A percentile compares a stretch with the other conserved stretches of the same genome.
These are phyloP conservation scores for Trametes coccinea DNA, from an alignment of 768 basidiomycete genomes.

Conservation along the genomic window DNA sequence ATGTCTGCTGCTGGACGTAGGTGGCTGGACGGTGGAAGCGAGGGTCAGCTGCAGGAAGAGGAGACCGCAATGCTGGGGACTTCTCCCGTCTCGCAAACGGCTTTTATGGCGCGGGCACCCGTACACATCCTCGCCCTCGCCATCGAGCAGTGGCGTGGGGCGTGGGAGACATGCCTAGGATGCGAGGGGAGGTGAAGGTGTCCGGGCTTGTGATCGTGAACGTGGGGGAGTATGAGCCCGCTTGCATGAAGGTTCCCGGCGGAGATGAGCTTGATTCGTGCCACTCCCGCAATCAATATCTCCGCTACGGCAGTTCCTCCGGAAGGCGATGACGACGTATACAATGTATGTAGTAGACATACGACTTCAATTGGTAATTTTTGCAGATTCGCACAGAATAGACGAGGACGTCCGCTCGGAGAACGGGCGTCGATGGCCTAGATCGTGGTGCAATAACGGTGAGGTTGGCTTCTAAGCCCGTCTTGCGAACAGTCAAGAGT, in stretches of 20 bases:
- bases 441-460: background rate
- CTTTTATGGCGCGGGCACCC: background rate
- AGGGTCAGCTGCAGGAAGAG: constrained; percentile 7
- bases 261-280: constrained; percentile 12
- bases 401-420: too few species aligned
- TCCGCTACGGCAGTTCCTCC: background rate
- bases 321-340: background rate
- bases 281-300: background rate
- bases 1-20: constrained; percentile 23
- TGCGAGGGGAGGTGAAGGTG: background rate
- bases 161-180: constrained; percentile 4
- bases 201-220: constrained; percentile 7
- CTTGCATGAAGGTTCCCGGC: constrained; percentile 7
- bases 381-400: too few species aligned
- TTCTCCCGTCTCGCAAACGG: background rate
- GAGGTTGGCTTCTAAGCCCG: background rate
- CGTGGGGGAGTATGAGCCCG: background rate
- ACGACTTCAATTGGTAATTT: too few species aligned
- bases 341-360: too few species aligned
- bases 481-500: background rate
- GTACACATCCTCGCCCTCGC: background rate
- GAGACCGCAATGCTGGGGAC: constrained; percentile 24
- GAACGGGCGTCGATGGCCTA: too few species aligned
- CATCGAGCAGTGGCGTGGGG: constrained; percentile 6
- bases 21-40: background rate